Base-by-base conservation (phyloP, 1,284 basidiomycete species). In the Pyrrhoderma noxium region DNA sequence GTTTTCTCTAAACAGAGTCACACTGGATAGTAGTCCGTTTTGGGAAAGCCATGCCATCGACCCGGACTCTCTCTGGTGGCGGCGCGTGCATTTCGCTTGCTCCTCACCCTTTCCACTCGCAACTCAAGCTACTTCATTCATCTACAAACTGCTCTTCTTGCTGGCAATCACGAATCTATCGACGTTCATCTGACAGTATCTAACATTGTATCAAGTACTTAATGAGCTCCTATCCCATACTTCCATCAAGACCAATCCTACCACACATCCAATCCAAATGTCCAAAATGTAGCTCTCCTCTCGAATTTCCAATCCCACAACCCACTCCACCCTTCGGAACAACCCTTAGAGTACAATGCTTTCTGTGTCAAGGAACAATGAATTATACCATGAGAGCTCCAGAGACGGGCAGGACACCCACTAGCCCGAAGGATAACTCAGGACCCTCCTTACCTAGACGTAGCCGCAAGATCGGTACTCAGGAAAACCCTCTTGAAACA, bases 401-500 rank as follows among this genome's bases (percentile, higher is more conserved):
- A 2, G 83, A 85, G 59, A 75, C 25, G 27, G 39, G 50, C 42
- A 41, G 23, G 14, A 27, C 36, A n/a, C 57, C 60, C 22, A 53
- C 62, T 25, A 59, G 57, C 1, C 56, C 57, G 8, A 60, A 59
- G n/a, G 58, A 54, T 23, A 39, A 37, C 16, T 40, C 25, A 34
- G 45, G 50, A 22, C 45, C 49, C 11, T 31, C 25, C 47, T 43
- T 53, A 11, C 55, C 49, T 31, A 64, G 71, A 51, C 79, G 75
- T 61, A 73, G 77, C 25, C 70, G 82, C 60, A 82, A 84, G 75
- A 84, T 89, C 60, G 91, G 90, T 0, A 87, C 89, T 2, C 90
- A 96, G 68, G 89, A 92, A 58, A 78, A 83, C 57, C 93, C 93
- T 1, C 70, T 96, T 40, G 93, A 95, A 64, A 91, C 87, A 16